Conservation (phyloP, 2,329 filamentous ascomycete species). For the Fusarium mangiferae region DNA sequence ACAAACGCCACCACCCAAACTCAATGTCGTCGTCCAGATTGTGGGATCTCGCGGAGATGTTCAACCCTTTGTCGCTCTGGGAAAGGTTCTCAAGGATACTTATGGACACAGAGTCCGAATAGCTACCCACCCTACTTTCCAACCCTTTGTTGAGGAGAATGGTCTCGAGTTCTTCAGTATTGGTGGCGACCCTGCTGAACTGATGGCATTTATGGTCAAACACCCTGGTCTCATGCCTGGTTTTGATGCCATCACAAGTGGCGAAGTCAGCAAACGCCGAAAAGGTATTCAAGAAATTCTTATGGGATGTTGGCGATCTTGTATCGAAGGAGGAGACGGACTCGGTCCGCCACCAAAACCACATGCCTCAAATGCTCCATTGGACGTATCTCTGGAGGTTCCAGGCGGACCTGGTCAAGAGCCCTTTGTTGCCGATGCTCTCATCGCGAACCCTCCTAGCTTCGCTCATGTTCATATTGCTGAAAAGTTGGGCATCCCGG, state of each 20-base stretch:
- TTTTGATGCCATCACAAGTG: conserved; percentile 78
- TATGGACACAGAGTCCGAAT: conserved; percentile 79
- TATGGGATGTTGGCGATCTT: conserved; percentile 88
- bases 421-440: conserved; percentile 85
- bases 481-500: conserved; percentile 77
- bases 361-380: conserved; percentile 58
- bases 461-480: conserved; percentile 81
- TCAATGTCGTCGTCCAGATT: conserved; percentile 80
- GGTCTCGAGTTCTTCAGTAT: conserved; percentile 81
- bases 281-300: conserved; percentile 82
- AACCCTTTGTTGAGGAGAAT: conserved; percentile 74
- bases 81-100: conserved; percentile 69
- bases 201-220: conserved; percentile 94
- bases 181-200: conserved; percentile 77
- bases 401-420: conserved; percentile 55
- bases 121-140: conserved; percentile 77
- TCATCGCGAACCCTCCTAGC: conserved; percentile 82
- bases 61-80: conserved; percentile 78
- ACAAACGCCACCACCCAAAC: conserved; percentile 64
- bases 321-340: conserved; percentile 81
- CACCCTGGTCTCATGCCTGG: conserved; percentile 88
- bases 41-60: conserved; percentile 80
- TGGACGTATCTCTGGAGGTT: conserved; percentile 50
- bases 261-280: conserved; percentile 79
- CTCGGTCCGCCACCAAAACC: conserved; percentile 59